Evolutionary conservation across 2,329 filamentous ascomycete species (phyloP).

Genomic region (Exophiala sideris): DNA sequence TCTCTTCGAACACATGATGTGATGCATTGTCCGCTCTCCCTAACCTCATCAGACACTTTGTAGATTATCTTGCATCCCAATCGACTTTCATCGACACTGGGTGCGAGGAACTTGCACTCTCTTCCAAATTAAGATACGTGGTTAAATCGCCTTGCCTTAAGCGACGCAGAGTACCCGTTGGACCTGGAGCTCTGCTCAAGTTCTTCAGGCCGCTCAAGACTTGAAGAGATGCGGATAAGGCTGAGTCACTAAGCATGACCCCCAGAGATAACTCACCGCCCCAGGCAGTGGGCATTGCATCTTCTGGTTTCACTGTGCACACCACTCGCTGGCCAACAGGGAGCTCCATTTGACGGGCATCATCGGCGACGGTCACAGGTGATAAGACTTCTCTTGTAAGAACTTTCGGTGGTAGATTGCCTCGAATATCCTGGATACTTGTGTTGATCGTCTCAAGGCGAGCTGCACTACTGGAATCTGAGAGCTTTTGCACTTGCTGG

Average conservation of each 20-base stretch:
- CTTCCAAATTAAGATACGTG: slow-evolving; percentile 20
- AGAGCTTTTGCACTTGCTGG: slow-evolving; percentile 58
- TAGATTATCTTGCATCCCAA: slow-evolving; percentile 34
- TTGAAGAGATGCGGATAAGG: slow-evolving; percentile 47
- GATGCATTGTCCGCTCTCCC: too few relatives aligned
- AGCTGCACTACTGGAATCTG: slow-evolving; percentile 31
- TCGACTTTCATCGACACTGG: slow-evolving; percentile 44
- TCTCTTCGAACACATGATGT: background rate
- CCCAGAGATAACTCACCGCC: slow-evolving; percentile 63
- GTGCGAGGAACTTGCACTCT: slow-evolving; percentile 38
- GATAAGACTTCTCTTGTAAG: slow-evolving; percentile 7
- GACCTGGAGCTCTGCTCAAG: slow-evolving; percentile 37
- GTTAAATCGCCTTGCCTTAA: slow-evolving; percentile 32
- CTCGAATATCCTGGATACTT: slow-evolving; percentile 1
- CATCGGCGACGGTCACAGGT: slow-evolving; percentile 35
- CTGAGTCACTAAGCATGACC: slow-evolving; percentile 57
- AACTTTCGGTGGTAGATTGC: background rate
- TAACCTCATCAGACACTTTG: too few relatives aligned
- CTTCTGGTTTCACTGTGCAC: slow-evolving; percentile 50
- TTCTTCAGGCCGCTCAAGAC: slow-evolving; percentile 37
- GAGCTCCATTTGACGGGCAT: slow-evolving; percentile 69
- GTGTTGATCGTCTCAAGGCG: background rate
- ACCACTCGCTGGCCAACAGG: slow-evolving; percentile 57
- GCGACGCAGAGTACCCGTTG: slow-evolving; percentile 39
- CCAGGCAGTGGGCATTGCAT: slow-evolving; percentile 36